phyloP scores from a whole-genome alignment of 192 early-diverging fungal genomes.

The Bifiguratus adelaidae region DNA sequence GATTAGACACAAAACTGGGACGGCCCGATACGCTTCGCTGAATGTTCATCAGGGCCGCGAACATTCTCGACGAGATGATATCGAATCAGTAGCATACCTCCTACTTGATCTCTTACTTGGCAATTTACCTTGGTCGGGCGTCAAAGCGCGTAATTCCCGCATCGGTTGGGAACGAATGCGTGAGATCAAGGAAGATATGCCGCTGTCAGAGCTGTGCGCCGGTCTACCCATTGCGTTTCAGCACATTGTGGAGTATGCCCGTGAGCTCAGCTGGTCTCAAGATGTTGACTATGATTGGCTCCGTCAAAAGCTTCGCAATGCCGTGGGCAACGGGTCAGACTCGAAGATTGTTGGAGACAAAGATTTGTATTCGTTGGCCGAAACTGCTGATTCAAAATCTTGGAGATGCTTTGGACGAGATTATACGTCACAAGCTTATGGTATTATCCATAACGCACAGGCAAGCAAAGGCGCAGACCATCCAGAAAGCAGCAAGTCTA shows the following conservation, averaged over 20 bases:
- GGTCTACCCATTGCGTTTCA: conserved; percentile 65
- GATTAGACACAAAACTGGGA: conserved; percentile 48
- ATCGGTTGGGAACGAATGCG: conserved; percentile 85
- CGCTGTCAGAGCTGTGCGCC: conserved; percentile 67
- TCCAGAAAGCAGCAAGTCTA: too few species aligned
- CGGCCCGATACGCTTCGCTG: conserved; percentile 77
- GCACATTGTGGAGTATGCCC: conserved; percentile 55
- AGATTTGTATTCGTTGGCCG: background rate
- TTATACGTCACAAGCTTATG: too few species aligned
- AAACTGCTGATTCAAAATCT: background rate
- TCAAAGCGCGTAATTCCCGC: conserved; percentile 69
- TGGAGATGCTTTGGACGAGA: too few species aligned
- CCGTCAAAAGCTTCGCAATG: conserved; percentile 20
- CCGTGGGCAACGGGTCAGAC: conserved; percentile 2
- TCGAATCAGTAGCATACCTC: conserved; percentile 77
- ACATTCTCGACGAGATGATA: conserved; percentile 76
- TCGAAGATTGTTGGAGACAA: background rate
- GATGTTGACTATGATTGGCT: conserved; percentile 72
- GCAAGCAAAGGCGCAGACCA: too few species aligned
- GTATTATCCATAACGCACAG: too few species aligned
- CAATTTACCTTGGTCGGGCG: conserved; percentile 74
- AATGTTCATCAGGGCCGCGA: conserved; percentile 76
- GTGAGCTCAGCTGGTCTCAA: conserved; percentile 64
- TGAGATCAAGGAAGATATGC: conserved; percentile 66
- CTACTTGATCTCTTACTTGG: conserved; percentile 71